These are phyloP conservation scores for Leonotis leonurus DNA, from an alignment of 257 asterid species.

Conservation along the genomic window DNA sequence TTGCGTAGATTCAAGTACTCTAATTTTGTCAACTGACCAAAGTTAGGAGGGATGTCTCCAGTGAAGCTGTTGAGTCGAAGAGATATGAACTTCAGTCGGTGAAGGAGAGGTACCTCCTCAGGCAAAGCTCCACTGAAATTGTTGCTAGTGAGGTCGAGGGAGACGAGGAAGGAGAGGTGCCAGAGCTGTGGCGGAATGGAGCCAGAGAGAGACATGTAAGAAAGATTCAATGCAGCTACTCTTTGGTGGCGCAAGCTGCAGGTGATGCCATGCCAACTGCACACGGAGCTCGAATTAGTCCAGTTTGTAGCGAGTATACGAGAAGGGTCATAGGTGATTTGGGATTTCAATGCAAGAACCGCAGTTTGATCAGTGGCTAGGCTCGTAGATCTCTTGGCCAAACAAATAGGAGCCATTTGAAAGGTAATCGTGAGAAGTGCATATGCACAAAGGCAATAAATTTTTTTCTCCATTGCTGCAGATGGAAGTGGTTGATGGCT, in stretches of 20 bases:
- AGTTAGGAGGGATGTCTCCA: slow-evolving; percentile 14
- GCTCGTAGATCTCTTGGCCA: neutral
- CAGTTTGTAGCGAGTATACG: neutral
- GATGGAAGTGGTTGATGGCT: neutral
- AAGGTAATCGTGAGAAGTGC: neutral
- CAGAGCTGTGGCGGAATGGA: neutral
- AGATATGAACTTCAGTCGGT: neutral
- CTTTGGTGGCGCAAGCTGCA: slow-evolving; percentile 14
- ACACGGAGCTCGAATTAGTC: slow-evolving; percentile 9
- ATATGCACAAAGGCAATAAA: neutral
- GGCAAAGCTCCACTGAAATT: neutral
- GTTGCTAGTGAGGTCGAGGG: neutral
- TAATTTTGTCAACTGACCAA: neutral
- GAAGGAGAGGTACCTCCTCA: neutral
- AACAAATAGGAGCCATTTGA: neutral
- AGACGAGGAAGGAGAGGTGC: neutral
- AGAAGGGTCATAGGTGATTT: neutral
- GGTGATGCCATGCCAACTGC: neutral
- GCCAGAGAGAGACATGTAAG: neutral
- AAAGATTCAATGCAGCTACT: neutral
- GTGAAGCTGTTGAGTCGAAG: neutral
- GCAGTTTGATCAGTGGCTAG: slow-evolving; percentile 10
- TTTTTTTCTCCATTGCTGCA: neutral
- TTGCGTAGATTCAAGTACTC: neutral
- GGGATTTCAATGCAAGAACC: slow-evolving; percentile 9